These are phyloP conservation scores for Parathielavia appendiculata DNA, from an alignment of 495 filamentous ascomycete species.

Conservation along the genomic window DNA sequence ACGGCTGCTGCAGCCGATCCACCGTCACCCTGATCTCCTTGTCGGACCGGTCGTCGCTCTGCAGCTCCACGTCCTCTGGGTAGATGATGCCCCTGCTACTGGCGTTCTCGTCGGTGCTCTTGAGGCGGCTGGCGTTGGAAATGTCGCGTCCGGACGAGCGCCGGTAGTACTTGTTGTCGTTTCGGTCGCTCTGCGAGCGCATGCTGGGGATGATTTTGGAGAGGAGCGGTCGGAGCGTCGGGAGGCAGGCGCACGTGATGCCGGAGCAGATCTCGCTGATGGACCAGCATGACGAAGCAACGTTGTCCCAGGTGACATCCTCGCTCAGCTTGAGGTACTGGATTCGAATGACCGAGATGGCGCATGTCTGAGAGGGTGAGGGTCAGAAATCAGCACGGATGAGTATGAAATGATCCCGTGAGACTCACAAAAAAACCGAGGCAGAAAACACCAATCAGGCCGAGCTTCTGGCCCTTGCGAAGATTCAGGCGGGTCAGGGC, in stretches of 20 bases:
- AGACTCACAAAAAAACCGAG: conserved; percentile 33
- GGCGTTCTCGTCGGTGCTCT: conserved; percentile 11
- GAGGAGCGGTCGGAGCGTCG: conserved; percentile 50
- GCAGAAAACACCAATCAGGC: conserved; percentile 28
- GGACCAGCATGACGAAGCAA: conserved; percentile 55
- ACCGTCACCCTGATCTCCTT: conserved; percentile 12
- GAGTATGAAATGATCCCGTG: background rate
- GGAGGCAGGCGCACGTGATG: conserved; percentile 54
- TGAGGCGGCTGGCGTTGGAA: conserved; percentile 10
- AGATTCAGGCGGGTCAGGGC: conserved; percentile 29
- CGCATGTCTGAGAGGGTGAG: conserved; percentile 36
- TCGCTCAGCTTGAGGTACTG: conserved; percentile 43
- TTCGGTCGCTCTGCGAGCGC: conserved; percentile 16
- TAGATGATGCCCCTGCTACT: conserved; percentile 25
- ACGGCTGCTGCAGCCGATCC: background rate
- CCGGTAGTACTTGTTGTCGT: conserved; percentile 21
- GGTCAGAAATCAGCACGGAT: background rate
- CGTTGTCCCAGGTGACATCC: conserved; percentile 54
- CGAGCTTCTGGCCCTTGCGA: conserved; percentile 24
- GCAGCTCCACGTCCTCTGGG: conserved; percentile 28
- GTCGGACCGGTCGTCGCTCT: conserved; percentile 24
- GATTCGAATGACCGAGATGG: conserved; percentile 55
- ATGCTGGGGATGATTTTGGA: conserved; percentile 36
- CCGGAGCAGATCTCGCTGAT: conserved; percentile 54
- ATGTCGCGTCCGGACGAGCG: conserved; percentile 21